Evolutionary conservation across 768 basidiomycete species (phyloP), one percentile per base, ranked within the genome.

Genomic region (Trametes maxima): DNA sequence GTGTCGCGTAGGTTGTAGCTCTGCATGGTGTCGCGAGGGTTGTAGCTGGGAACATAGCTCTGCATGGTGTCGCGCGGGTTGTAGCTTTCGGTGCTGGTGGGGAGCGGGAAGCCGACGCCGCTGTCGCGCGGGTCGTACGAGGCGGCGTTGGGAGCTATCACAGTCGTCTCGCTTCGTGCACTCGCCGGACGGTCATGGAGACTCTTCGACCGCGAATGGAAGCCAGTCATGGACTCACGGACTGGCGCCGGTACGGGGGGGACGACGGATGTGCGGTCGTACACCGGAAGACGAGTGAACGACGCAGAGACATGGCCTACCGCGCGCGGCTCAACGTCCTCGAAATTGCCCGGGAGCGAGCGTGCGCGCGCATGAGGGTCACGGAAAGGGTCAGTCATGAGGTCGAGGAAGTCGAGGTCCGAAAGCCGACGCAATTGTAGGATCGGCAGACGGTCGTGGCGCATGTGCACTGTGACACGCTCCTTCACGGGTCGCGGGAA

Each of bases 1-100:
- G 36, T 57, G 44, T 62, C 61, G 19, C 44, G 40, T 7, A 45
- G 36, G 40, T 50, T 43, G 33, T 49, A 51, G 43, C 42, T 52
- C 33, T 35, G 19, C 14, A 51, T 80, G 65, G 78, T 84, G 50
- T 77, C 63, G 33, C 80, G 56, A 28, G 46, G 39, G 33, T 50
- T 43, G 33, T 49, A 51, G 44, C 28, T 47, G n/a, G 36, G 14
- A 3, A 42, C n/a, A 11, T 42, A 42, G 43, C 42, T 52, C 33
- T 35, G 19, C 14, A 51, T 80, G 65, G 78, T 84, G 50, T 77
- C 63, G 28, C 80, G 56, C 40, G 46, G 45, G 12, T 40, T 40
- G 45, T 21, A 37, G 35, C 35, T 45, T 22, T 35, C 35, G 16
- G 46, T 35, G 33, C 58, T 59, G 19, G 19, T 40, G 11, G 53